Conservation (phyloP, 2,329 filamentous ascomycete species). For the Atkinsonella texensis region DNA sequence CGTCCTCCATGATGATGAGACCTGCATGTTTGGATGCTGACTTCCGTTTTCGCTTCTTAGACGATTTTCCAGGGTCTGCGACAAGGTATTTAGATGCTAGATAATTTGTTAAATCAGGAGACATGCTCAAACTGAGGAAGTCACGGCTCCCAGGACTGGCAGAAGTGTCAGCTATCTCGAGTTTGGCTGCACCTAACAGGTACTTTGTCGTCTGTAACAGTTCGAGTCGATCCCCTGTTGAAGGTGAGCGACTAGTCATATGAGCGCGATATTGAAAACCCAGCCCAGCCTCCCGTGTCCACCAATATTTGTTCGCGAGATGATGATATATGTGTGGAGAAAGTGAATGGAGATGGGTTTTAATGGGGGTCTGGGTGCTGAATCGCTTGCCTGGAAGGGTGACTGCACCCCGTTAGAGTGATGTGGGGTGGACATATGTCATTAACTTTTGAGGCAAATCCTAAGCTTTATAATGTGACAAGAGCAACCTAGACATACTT, state of each 20-base stretch:
- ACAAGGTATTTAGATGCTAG: constrained; percentile 82
- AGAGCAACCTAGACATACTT: background rate
- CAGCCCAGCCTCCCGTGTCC: no score
- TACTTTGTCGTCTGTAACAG: no score
- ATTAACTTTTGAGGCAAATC: background rate
- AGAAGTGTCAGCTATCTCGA: no score
- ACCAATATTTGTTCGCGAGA: no score
- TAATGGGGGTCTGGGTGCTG: no score
- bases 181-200: no score
- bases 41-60: constrained; percentile 55
- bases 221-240: no score
- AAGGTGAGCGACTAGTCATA: no score
- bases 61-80: constrained; percentile 38
- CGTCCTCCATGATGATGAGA: constrained; percentile 54
- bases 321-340: no score
- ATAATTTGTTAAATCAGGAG: constrained; percentile 63
- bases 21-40: constrained; percentile 28
- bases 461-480: background rate
- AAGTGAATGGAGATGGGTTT: no score
- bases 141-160: background rate
- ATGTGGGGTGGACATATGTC: constrained; percentile 6
- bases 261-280: no score
- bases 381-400: no score
- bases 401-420: constrained; percentile 7
- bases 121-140: constrained; percentile 25